phyloP scores from a whole-genome alignment of 2,329 filamentous ascomycete genomes.

The Truncatella angustata region DNA sequence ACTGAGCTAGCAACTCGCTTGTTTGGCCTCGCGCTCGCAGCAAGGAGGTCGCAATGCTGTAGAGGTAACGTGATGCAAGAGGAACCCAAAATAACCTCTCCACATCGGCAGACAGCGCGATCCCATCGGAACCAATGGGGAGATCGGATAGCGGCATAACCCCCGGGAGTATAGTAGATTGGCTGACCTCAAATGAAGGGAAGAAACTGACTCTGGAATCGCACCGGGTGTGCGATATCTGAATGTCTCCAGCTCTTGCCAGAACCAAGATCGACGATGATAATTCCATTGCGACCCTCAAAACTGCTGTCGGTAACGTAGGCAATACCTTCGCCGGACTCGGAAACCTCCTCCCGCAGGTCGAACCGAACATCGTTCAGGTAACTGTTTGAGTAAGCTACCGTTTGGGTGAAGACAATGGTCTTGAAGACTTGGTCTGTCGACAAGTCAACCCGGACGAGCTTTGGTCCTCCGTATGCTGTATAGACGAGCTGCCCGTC shows the following conservation, averaged over 20 bases:
- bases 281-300: slow-evolving; percentile 47
- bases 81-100: slow-evolving; percentile 44
- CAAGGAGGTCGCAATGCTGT: slow-evolving; percentile 34
- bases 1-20: slow-evolving; percentile 42
- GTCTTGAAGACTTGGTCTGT: slow-evolving; percentile 46
- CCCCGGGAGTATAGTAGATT: slow-evolving; percentile 38
- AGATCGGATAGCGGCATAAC: slow-evolving; percentile 33
- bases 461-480: slow-evolving; percentile 47
- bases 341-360: slow-evolving; percentile 37
- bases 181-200: slow-evolving; percentile 47
- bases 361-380: slow-evolving; percentile 55
- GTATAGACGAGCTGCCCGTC: slow-evolving; percentile 43
- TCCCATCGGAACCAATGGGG: slow-evolving; percentile 48
- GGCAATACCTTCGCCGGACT: slow-evolving; percentile 42
- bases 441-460: slow-evolving; percentile 44
- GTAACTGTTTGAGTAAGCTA: slow-evolving; percentile 47
- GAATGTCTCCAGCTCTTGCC: slow-evolving; percentile 50
- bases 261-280: slow-evolving; percentile 47
- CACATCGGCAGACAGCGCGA: slow-evolving; percentile 47
- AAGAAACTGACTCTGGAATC: slow-evolving; percentile 41
- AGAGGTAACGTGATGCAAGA: slow-evolving; percentile 42
- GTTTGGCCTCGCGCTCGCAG: slow-evolving; percentile 35
- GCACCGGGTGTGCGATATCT: slow-evolving; percentile 37
- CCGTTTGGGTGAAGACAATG: slow-evolving; percentile 31
- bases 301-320: slow-evolving; percentile 51